These are phyloP conservation scores for Friedmanniomyces endolithicus DNA, from an alignment of 495 filamentous ascomycete species.

Conservation along the genomic window DNA sequence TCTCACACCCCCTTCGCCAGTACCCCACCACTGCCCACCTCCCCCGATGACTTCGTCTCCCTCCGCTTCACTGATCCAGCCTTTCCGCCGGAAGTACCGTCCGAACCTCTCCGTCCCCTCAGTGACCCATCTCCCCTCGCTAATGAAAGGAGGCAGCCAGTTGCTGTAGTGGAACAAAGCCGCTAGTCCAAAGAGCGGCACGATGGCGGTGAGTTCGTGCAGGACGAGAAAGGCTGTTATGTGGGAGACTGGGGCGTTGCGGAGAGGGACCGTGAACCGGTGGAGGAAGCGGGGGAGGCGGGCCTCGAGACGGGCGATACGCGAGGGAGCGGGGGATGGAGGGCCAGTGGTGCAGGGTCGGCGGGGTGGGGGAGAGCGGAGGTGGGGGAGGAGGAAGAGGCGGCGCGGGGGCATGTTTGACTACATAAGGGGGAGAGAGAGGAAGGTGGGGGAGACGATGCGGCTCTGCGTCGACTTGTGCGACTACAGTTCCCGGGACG, in stretches of 20 bases:
- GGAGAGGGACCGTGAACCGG: conserved; percentile 52
- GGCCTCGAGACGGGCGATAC: conserved; percentile 47
- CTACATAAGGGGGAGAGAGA: not conserved
- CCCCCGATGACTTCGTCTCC: conserved; percentile 22
- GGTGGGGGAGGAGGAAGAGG: not conserved
- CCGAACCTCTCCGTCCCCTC: conserved; percentile 46
- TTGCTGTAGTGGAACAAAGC: conserved; percentile 63
- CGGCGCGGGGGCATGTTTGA: not conserved
- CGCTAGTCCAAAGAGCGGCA: conserved; percentile 64
- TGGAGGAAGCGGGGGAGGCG: conserved; percentile 50
- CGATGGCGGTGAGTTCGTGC: conserved; percentile 79
- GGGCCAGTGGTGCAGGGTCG: not conserved
- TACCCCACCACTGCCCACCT: conserved; percentile 29
- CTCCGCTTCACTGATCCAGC: conserved; percentile 44
- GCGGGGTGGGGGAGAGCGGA: not conserved
- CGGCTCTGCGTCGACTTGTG: too few relatives aligned
- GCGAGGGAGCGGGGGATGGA: conserved; percentile 29
- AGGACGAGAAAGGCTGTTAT: conserved; percentile 76
- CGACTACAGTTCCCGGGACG: too few relatives aligned
- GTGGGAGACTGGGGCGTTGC: conserved; percentile 66
- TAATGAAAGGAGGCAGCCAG: conserved; percentile 46
- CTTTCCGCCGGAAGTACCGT: conserved; percentile 46
- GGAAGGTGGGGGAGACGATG: too few relatives aligned
- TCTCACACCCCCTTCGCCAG: conserved; percentile 34
- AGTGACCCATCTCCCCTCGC: conserved; percentile 40